These are phyloP conservation scores for Mycena olivaceomarginata DNA, from an alignment of 768 basidiomycete species.

Conservation along the genomic window DNA sequence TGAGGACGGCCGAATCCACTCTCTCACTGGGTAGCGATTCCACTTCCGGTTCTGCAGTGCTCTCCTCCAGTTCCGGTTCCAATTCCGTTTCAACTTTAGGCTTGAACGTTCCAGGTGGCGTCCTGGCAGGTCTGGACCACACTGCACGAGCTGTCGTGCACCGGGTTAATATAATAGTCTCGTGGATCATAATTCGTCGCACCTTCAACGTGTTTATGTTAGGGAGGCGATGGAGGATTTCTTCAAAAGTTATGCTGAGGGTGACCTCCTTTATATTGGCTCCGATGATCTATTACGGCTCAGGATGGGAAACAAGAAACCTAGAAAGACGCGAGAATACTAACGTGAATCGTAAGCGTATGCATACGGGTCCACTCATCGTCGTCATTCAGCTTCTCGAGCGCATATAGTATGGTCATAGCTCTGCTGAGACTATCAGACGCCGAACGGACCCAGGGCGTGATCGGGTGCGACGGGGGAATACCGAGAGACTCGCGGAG, in stretches of 20 bases:
- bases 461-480: slow-evolving; percentile 22
- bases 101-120: background rate
- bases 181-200: background rate
- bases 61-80: too few relatives aligned
- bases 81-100: too few relatives aligned
- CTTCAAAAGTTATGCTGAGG: slow-evolving; percentile 40
- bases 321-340: slow-evolving; percentile 10
- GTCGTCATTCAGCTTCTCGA: slow-evolving; percentile 54
- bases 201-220: slow-evolving; percentile 48
- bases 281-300: slow-evolving; percentile 46
- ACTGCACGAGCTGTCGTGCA: slow-evolving; percentile 41
- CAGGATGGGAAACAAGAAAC: background rate
- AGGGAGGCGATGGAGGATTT: slow-evolving; percentile 50
- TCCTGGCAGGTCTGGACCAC: slow-evolving; percentile 46
- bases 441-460: slow-evolving; percentile 48
- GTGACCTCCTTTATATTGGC: slow-evolving; percentile 39
- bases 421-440: slow-evolving; percentile 54
- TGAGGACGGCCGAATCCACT: too few relatives aligned
- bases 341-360: slow-evolving; percentile 55
- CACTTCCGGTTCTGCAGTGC: too few relatives aligned
- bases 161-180: background rate
- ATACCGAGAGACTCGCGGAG: slow-evolving; percentile 34
- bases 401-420: slow-evolving; percentile 56
- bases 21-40: too few relatives aligned
- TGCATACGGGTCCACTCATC: slow-evolving; percentile 54